phyloP scores from a whole-genome alignment of 2,329 filamentous ascomycete genomes.

The Phoma sp. region DNA sequence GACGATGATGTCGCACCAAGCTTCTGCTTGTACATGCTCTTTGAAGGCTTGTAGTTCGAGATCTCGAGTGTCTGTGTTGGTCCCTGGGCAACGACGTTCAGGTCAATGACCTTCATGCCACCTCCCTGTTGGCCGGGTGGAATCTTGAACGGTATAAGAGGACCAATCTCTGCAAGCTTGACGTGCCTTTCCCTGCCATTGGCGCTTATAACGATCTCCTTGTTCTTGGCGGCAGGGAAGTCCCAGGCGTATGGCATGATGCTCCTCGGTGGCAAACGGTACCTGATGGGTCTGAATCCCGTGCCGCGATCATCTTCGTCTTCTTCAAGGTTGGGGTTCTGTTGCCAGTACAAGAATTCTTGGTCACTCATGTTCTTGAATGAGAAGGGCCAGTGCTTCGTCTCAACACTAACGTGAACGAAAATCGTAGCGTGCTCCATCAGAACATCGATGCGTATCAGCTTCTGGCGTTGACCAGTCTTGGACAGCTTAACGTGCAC shows the following conservation, averaged over 20 bases:
- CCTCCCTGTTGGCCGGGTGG: constrained; percentile 67
- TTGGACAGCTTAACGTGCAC: constrained; percentile 94
- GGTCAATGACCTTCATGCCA: constrained; percentile 87
- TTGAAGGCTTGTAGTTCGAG: constrained; percentile 91
- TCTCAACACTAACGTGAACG: constrained; percentile 87
- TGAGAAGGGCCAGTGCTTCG: constrained; percentile 96
- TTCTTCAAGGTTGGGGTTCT: constrained; percentile 90
- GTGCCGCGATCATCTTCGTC: constrained; percentile 83
- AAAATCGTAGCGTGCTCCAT: constrained; percentile 95
- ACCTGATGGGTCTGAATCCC: constrained; percentile 90
- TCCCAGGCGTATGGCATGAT: constrained; percentile 99
- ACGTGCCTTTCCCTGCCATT: constrained; percentile 86
- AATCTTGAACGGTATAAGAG: constrained; percentile 92
- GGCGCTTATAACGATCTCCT: constrained; percentile 84
- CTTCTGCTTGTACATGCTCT: constrained; percentile 85
- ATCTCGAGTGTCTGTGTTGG: constrained; percentile 94
- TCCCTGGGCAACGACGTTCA: constrained; percentile 94
- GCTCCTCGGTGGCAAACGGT: constrained; percentile 88
- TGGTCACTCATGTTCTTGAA: constrained; percentile 98
- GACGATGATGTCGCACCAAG: constrained; percentile 62
- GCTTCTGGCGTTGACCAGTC: constrained; percentile 83
- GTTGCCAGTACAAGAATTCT: constrained; percentile 96
- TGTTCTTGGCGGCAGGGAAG: constrained; percentile 95
- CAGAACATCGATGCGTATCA: constrained; percentile 86
- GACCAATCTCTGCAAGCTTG: constrained; percentile 95